phyloP scores from a whole-genome alignment of 768 basidiomycete genomes.

The Kondoa malvinella region DNA sequence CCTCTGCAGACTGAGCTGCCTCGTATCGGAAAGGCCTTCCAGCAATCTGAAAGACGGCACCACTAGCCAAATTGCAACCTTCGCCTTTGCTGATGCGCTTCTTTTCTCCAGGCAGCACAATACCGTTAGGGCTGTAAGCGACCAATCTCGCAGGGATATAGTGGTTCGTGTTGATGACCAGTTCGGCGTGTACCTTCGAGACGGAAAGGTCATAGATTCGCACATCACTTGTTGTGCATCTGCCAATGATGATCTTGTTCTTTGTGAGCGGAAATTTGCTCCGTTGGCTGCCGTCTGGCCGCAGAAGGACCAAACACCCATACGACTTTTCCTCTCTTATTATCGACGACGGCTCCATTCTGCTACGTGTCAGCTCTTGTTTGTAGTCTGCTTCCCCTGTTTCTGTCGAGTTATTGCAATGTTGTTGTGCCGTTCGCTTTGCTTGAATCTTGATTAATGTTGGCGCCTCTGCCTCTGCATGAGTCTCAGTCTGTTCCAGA shows the following conservation, averaged over 20 bases:
- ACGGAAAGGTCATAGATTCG: constrained; percentile 3
- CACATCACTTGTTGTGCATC: background rate
- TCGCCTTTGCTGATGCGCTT: background rate
- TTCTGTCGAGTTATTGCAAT: too few relatives aligned
- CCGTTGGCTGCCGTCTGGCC: background rate
- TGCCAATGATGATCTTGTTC: background rate
- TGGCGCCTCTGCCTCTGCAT: too few relatives aligned
- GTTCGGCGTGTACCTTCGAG: constrained; percentile 5
- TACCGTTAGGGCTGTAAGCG: background rate
- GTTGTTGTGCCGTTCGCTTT: too few relatives aligned
- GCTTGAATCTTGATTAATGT: too few relatives aligned
- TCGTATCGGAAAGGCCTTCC: background rate
- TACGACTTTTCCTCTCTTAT: background rate
- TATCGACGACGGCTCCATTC: too few relatives aligned
- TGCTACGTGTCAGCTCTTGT: too few relatives aligned
- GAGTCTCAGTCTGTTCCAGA: too few relatives aligned
- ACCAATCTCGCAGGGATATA: background rate
- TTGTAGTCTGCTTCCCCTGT: too few relatives aligned
- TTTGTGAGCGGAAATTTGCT: constrained; percentile 3
- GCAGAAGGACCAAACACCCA: background rate
- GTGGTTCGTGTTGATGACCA: background rate
- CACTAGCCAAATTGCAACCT: background rate
- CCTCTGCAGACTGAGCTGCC: background rate
- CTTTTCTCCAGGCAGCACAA: background rate
- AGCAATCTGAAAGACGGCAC: background rate